These are phyloP conservation scores for Ophiognomonia clavigignenti-juglandacearum DNA, from an alignment of 2,329 filamentous ascomycete species.

Conservation along the genomic window DNA sequence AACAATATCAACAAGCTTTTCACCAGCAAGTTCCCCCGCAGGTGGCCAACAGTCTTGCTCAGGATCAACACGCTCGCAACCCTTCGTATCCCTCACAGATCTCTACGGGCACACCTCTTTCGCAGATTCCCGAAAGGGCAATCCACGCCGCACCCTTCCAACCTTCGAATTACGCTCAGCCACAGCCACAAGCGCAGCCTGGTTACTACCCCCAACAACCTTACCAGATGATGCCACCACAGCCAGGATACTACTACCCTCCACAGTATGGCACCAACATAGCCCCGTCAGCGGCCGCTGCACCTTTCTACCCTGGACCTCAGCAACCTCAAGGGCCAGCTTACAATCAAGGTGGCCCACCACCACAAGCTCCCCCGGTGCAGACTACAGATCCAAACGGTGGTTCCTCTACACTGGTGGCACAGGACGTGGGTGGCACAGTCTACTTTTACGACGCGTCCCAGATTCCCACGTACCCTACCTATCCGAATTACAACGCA, in stretches of 20 bases:
- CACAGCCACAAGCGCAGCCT: conserved; percentile 56
- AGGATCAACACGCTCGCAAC: conserved; percentile 61
- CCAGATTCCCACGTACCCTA: conserved; percentile 55
- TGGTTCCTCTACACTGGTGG: conserved; percentile 56
- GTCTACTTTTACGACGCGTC: conserved; percentile 88
- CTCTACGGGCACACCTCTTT: conserved; percentile 74
- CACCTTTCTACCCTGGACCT: conserved; percentile 52
- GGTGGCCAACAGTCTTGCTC: conserved; percentile 51
- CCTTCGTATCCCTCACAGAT: conserved; percentile 66
- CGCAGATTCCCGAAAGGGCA: conserved; percentile 87
- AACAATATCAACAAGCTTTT: conserved; percentile 72
- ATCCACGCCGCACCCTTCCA: conserved; percentile 91
- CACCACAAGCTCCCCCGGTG: conserved; percentile 30
- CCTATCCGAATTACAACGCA: conserved; percentile 43
- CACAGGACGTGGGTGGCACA: conserved; percentile 92
- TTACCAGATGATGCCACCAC: conserved; percentile 54
- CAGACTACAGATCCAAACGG: conserved; percentile 41
- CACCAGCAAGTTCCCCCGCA: conserved; percentile 89
- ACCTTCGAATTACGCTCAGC: conserved; percentile 60
- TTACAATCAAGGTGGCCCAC: conserved; percentile 41
- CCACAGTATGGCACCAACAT: conserved; percentile 37
- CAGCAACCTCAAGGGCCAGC: conserved; percentile 40
- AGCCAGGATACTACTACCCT: conserved; percentile 66
- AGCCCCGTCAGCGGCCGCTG: conserved; percentile 34
- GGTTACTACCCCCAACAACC: conserved; percentile 54